These are phyloP conservation scores for Kuraishia borneana DNA, from an alignment of 805 yeast species.

Conservation along the genomic window DNA sequence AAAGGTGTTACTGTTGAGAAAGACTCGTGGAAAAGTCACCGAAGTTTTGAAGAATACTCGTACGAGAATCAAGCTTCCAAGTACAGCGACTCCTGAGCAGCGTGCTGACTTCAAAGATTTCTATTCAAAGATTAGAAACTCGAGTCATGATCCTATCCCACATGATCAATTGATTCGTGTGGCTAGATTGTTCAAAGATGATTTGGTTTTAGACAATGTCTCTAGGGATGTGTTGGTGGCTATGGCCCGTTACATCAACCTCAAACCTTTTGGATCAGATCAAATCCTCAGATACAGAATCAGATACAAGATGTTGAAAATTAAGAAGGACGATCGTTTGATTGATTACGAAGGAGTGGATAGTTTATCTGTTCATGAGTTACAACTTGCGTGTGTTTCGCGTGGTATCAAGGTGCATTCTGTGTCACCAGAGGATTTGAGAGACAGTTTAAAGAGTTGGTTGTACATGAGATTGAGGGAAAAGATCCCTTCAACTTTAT, in stretches of 20 bases:
- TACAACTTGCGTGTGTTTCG: conserved; percentile 83
- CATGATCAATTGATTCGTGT: conserved; percentile 65
- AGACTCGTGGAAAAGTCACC: conserved; percentile 52
- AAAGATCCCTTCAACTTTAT: conserved; percentile 79
- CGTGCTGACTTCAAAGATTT: conserved; percentile 65
- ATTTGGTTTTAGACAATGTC: conserved; percentile 82
- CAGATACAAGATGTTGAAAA: conserved; percentile 76
- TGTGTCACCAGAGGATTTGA: conserved; percentile 65
- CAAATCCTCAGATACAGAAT: conserved; percentile 82
- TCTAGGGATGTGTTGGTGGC: conserved; percentile 88
- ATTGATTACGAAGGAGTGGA: conserved; percentile 91
- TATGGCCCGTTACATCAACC: conserved; percentile 80
- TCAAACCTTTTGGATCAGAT: conserved; percentile 90
- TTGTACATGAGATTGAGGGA: conserved; percentile 77
- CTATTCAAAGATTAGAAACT: conserved; percentile 56
- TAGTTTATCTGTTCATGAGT: conserved; percentile 66
- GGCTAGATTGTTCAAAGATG: conserved; percentile 88
- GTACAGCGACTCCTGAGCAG: conserved; percentile 59
- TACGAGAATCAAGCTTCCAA: conserved; percentile 62
- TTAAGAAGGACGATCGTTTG: conserved; percentile 82
- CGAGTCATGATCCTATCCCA: conserved; percentile 40
- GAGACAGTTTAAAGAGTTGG: conserved; percentile 77
- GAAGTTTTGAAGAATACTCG: conserved; percentile 53
- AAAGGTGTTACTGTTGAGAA: conserved; percentile 40
- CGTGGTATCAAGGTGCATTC: conserved; percentile 82